Conservation (phyloP, 225 moss, liverwort and hornwort genomes). For the Sphagnum tenellum region DNA sequence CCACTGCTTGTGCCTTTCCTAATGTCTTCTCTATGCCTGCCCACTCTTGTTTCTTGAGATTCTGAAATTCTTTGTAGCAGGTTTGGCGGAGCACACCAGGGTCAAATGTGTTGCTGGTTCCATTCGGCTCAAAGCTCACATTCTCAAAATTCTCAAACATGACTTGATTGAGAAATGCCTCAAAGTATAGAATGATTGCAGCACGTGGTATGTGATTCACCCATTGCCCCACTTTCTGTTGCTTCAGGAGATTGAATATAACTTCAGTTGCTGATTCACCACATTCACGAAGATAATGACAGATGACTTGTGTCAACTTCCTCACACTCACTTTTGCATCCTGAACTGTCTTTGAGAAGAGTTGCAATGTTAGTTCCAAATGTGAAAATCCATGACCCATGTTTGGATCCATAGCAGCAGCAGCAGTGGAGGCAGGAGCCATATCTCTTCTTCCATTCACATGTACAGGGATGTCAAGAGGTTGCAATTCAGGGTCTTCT, state of each 20-base stretch:
- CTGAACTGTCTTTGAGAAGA: slow-evolving; percentile 23
- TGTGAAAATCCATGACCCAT: slow-evolving; percentile 11
- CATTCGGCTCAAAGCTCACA: slow-evolving; percentile 35
- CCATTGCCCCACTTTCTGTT: slow-evolving; percentile 17
- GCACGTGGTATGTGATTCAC: slow-evolving; percentile 39
- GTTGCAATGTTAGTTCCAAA: slow-evolving; percentile 19
- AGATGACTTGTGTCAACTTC: slow-evolving; percentile 24
- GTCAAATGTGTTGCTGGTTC: slow-evolving; percentile 18
- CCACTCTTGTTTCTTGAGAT: slow-evolving; percentile 33
- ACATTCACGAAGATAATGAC: slow-evolving; percentile 29
- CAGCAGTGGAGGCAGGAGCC: slow-evolving; percentile 9
- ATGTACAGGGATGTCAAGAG: slow-evolving; percentile 1
- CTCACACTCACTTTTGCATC: slow-evolving; percentile 25
- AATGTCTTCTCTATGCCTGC: slow-evolving; percentile 23
- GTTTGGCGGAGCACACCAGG: slow-evolving; percentile 17
- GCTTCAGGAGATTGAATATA: slow-evolving; percentile 23
- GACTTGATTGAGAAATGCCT: slow-evolving; percentile 38
- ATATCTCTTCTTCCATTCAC: neutral
- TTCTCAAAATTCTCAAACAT: slow-evolving; percentile 43
- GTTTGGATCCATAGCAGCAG: slow-evolving; percentile 7
- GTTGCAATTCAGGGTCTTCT: slow-evolving; percentile 2
- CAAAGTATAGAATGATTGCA: slow-evolving; percentile 39
- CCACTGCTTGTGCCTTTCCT: slow-evolving; percentile 28
- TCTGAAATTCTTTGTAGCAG: slow-evolving; percentile 21
- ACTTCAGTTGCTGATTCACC: slow-evolving; percentile 39